Percentiles rank a stretch among this genome's conserved stretches.
Conservation (phyloP, 2,329 filamentous ascomycete genomes). For the Penicillium sp. region DNA sequence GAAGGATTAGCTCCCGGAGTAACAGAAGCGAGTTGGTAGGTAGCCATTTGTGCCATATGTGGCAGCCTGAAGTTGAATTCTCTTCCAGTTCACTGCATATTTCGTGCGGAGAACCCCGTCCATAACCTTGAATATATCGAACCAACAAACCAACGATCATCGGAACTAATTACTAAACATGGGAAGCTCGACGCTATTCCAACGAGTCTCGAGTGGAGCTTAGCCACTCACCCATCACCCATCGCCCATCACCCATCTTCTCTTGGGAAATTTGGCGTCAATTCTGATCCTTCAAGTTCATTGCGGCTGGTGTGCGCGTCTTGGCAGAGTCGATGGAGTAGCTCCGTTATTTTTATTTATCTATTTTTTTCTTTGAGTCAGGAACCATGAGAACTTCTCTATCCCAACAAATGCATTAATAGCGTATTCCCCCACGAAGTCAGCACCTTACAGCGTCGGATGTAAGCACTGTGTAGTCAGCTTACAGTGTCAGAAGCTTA, state of each 20-base stretch:
- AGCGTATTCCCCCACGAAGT: neutral
- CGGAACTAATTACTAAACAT: neutral
- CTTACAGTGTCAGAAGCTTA: neutral
- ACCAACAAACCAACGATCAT: neutral
- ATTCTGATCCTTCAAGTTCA: neutral
- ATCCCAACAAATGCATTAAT: neutral
- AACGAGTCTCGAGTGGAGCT: neutral
- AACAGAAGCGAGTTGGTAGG: neutral
- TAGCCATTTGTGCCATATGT: no score
- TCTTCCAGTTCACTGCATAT: neutral
- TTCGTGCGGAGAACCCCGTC: neutral
- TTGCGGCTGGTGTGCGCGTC: neutral
- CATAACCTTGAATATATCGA: neutral
- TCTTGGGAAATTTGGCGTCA: neutral
- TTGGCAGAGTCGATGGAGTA: neutral
- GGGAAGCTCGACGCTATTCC: neutral
- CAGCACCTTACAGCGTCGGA: neutral
- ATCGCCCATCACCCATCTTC: neutral
- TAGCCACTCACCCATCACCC: neutral
- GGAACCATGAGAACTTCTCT: neutral
- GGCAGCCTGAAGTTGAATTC: neutral
- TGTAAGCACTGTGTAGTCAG: neutral
- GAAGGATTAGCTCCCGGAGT: neutral
- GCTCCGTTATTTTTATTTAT: neutral
- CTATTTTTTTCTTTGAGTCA: no score